phyloP scores from a whole-genome alignment of 2,329 filamentous ascomycete species.

The Akanthomyces lecanii region DNA sequence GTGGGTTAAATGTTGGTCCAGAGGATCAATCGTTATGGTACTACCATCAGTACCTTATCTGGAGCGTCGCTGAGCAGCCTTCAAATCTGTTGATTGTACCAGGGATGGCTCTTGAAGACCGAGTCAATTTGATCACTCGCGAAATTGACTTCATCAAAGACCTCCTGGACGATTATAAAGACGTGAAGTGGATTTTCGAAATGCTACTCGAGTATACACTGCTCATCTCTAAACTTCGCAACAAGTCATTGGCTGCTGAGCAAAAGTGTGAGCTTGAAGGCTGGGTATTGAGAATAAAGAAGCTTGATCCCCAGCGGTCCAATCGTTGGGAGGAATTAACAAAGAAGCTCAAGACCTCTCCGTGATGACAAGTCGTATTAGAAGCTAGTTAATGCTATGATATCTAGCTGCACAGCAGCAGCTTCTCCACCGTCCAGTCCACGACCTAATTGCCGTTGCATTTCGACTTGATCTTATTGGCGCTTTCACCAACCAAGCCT shows the following conservation, averaged over 20 bases:
- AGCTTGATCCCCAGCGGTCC: conserved; percentile 68
- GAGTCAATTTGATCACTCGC: conserved; percentile 58
- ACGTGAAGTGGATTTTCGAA: conserved; percentile 82
- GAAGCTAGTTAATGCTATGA: neutral
- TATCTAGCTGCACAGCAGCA: neutral
- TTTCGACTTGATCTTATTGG: conserved; percentile 37
- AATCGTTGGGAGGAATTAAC: conserved; percentile 74
- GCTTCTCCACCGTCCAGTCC: neutral
- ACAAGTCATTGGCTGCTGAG: conserved; percentile 34
- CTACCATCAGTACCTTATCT: conserved; percentile 86
- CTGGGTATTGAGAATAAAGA: conserved; percentile 63
- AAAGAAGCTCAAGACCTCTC: conserved; percentile 29
- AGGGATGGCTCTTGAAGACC: conserved; percentile 56
- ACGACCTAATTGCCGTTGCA: conserved; percentile 23
- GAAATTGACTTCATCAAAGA: conserved; percentile 74
- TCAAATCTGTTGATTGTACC: conserved; percentile 58
- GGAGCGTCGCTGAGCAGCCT: conserved; percentile 54
- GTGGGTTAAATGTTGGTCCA: conserved; percentile 80
- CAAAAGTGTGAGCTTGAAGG: conserved; percentile 43
- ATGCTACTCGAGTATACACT: conserved; percentile 72
- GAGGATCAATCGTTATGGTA: conserved; percentile 97
- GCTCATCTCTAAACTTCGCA: conserved; percentile 50
- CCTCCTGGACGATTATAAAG: conserved; percentile 54
- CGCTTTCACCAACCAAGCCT: conserved; percentile 57
- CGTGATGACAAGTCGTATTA: neutral